These are phyloP conservation scores for Penicillium canescens DNA, from an alignment of 495 filamentous ascomycete genomes.

Conservation along the genomic window DNA sequence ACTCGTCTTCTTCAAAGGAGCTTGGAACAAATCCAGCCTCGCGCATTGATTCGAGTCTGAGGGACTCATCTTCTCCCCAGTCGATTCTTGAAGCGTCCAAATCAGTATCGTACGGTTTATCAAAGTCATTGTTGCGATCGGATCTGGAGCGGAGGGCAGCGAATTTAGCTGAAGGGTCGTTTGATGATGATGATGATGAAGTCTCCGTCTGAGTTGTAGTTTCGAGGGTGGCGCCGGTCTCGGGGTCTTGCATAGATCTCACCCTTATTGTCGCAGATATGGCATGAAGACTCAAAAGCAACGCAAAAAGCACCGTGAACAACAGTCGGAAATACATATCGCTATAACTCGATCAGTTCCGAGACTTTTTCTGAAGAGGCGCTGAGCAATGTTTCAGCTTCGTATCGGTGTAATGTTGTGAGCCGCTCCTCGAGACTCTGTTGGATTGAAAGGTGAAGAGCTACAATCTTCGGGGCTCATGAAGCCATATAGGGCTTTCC, in stretches of 20 bases:
- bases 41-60: neutral
- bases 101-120: too few species aligned
- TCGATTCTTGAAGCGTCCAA: neutral
- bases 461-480: too few species aligned
- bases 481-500: too few species aligned
- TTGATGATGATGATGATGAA: neutral
- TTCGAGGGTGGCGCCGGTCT: neutral
- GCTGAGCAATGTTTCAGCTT: too few species aligned
- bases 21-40: conserved; percentile 1
- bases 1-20: neutral
- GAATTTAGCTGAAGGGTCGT: neutral
- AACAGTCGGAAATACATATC: neutral
- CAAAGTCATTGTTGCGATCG: neutral
- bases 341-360: neutral
- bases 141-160: neutral
- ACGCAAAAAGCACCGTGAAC: neutral
- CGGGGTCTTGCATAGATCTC: neutral
- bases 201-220: neutral
- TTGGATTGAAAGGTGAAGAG: too few species aligned
- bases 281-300: neutral
- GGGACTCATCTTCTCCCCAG: neutral
- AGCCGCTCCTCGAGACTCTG: too few species aligned
- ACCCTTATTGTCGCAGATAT: neutral
- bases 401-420: too few species aligned
- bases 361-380: neutral